phyloP scores from a whole-genome alignment of 441 rosid genomes.

The Bruguiera hainesii region DNA sequence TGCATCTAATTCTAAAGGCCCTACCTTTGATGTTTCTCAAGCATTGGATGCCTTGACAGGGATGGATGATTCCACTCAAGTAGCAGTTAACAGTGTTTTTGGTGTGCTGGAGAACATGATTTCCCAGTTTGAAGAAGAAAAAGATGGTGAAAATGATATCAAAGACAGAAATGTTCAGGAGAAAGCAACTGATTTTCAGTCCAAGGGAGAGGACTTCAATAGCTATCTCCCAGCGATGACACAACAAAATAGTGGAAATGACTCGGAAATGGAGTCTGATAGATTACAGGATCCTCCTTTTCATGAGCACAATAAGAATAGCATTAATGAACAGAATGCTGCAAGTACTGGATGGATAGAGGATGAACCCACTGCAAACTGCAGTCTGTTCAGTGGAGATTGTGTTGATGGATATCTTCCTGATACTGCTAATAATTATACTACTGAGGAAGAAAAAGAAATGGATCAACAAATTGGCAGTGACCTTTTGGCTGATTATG shows the following conservation, averaged over 20 bases:
- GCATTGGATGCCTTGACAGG: constrained; percentile 92
- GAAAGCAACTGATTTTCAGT: constrained; percentile 24
- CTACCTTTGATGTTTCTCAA: constrained; percentile 61
- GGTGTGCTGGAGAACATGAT: constrained; percentile 95
- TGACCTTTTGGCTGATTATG: constrained; percentile 32
- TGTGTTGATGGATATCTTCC: constrained; percentile 20
- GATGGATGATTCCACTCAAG: constrained; percentile 96
- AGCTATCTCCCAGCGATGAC: constrained; percentile 13
- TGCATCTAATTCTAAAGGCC: constrained; percentile 34
- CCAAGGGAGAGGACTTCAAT: constrained; percentile 21
- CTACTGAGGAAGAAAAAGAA: constrained; percentile 21
- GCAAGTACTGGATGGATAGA: constrained; percentile 29
- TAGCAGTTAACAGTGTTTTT: constrained; percentile 95
- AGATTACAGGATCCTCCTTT: constrained; percentile 21
- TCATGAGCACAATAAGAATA: constrained; percentile 18
- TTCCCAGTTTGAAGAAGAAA: constrained; percentile 69
- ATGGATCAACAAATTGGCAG: constrained; percentile 34
- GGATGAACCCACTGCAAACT: constrained; percentile 25
- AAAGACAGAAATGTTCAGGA: constrained; percentile 27
- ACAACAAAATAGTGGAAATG: constrained; percentile 27
- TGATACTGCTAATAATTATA: constrained; percentile 12
- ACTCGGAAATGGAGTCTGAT: constrained; percentile 24
- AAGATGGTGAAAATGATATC: constrained; percentile 31
- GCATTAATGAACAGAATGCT: constrained; percentile 17
- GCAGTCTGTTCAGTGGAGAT: constrained; percentile 15